phyloP scores from a whole-genome alignment of 2,329 filamentous ascomycete species.

The Exophiala bonariae region DNA sequence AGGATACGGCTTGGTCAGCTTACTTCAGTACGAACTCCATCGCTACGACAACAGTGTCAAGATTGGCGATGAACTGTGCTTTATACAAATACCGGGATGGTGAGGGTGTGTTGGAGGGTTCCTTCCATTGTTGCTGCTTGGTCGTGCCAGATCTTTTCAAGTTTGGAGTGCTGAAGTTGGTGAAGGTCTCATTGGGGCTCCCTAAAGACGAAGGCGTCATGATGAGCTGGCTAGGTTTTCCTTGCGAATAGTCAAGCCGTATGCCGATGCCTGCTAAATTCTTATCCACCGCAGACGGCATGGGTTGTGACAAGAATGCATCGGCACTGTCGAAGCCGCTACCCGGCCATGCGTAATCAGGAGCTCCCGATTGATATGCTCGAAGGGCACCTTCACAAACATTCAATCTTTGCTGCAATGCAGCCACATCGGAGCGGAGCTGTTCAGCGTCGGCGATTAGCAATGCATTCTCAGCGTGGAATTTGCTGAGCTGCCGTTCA shows the following conservation, averaged over 20 bases:
- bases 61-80: constrained; percentile 6
- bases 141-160: neutral
- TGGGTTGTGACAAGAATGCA: neutral
- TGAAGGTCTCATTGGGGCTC: neutral
- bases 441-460: constrained; percentile 30
- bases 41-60: constrained; percentile 24
- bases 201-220: neutral
- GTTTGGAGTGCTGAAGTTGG: constrained; percentile 2
- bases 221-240: neutral
- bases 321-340: neutral
- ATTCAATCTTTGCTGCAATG: constrained; percentile 26
- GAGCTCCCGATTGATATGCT: neutral
- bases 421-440: constrained; percentile 29
- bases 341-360: neutral
- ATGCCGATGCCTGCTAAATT: neutral
- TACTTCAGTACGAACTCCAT: constrained; percentile 39
- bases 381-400: constrained; percentile 2
- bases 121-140: neutral
- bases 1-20: constrained; percentile 5
- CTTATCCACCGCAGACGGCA: neutral
- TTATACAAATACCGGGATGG: neutral
- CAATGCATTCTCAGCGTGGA: constrained; percentile 30
- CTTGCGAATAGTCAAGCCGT: neutral
- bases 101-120: neutral
- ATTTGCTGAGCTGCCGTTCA: constrained; percentile 9